These are phyloP conservation scores for Calocybe gangraenosa DNA, from an alignment of 768 basidiomycete species.

Conservation along the genomic window DNA sequence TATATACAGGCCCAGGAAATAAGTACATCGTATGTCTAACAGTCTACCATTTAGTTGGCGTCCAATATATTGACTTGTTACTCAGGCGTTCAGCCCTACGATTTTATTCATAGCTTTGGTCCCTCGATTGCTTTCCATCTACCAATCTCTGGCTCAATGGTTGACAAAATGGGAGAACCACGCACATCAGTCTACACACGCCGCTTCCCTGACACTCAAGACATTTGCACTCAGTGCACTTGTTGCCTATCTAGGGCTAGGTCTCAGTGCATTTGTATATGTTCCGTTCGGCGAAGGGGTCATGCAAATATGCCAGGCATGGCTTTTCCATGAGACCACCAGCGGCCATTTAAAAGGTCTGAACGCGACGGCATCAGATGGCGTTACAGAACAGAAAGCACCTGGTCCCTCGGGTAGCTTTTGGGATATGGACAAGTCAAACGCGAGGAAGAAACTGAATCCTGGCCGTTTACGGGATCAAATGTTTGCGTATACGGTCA, in stretches of 20 bases:
- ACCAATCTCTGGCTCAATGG: conserved; percentile 59
- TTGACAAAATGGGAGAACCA: conserved; percentile 94
- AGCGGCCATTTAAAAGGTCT: conserved; percentile 14
- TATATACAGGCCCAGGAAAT: conserved; percentile 87
- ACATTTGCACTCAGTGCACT: conserved; percentile 86
- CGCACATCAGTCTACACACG: conserved; percentile 69
- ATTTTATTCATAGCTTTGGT: conserved; percentile 78
- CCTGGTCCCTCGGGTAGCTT: conserved; percentile 19
- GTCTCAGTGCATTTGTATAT: conserved; percentile 92
- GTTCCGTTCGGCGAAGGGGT: conserved; percentile 88
- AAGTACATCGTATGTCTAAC: conserved; percentile 61
- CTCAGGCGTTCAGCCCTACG: conserved; percentile 76
- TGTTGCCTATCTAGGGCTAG: conserved; percentile 89
- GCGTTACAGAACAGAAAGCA: conserved; percentile 12
- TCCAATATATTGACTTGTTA: conserved; percentile 1
- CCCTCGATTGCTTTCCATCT: conserved; percentile 72
- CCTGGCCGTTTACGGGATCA: conserved; percentile 77
- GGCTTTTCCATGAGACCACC: conserved; percentile 31
- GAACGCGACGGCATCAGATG: conserved; percentile 25
- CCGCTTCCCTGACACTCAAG: conserved; percentile 81
- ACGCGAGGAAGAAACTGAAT: conserved; percentile 56
- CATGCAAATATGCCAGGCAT: conserved; percentile 54
- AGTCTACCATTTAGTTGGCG: not conserved
- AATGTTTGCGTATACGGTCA: conserved; percentile 91
- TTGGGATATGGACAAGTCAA: conserved; percentile 51